These are phyloP conservation scores for Seiridium unicorne DNA, from an alignment of 2,329 filamentous ascomycete species.

Conservation along the genomic window DNA sequence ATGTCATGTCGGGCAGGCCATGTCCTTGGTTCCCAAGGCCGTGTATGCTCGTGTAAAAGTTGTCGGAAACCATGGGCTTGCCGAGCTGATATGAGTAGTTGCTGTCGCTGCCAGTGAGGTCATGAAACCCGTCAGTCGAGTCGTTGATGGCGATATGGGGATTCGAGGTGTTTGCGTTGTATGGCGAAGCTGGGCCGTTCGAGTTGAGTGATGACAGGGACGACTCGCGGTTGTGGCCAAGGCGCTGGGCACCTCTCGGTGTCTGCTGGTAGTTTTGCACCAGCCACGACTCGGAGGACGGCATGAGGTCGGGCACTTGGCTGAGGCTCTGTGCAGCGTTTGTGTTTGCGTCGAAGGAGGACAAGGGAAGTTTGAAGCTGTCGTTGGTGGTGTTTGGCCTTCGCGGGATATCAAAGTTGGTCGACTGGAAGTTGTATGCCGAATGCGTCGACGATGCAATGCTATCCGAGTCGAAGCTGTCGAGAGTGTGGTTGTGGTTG, in stretches of 20 bases:
- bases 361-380: constrained; percentile 26
- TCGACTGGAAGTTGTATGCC: constrained; percentile 7
- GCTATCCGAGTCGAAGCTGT: constrained; percentile 12
- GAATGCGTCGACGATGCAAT: constrained; percentile 25
- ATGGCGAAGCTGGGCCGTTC: constrained; percentile 59
- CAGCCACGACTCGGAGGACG: constrained; percentile 25
- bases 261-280: constrained; percentile 23
- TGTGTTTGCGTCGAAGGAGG: constrained; percentile 18
- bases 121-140: constrained; percentile 43
- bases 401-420: constrained; percentile 23
- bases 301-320: constrained; percentile 29
- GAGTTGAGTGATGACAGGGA: constrained; percentile 61
- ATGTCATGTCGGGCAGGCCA: constrained; percentile 31
- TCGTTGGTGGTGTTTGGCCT: constrained; percentile 21
- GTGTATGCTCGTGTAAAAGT: constrained; percentile 35
- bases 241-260: constrained; percentile 27
- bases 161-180: constrained; percentile 51
- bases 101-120: constrained; percentile 34
- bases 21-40: constrained; percentile 34
- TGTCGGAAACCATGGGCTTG: constrained; percentile 37
- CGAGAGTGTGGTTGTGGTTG: constrained; percentile 16
- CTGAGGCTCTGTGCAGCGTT: constrained; percentile 19
- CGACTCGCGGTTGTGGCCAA: constrained; percentile 57
- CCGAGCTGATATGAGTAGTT: constrained; percentile 46
- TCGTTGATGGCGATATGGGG: constrained; percentile 58